These are phyloP conservation scores for Guyanaporus albipodus DNA, from an alignment of 768 basidiomycete species.

Conservation along the genomic window DNA sequence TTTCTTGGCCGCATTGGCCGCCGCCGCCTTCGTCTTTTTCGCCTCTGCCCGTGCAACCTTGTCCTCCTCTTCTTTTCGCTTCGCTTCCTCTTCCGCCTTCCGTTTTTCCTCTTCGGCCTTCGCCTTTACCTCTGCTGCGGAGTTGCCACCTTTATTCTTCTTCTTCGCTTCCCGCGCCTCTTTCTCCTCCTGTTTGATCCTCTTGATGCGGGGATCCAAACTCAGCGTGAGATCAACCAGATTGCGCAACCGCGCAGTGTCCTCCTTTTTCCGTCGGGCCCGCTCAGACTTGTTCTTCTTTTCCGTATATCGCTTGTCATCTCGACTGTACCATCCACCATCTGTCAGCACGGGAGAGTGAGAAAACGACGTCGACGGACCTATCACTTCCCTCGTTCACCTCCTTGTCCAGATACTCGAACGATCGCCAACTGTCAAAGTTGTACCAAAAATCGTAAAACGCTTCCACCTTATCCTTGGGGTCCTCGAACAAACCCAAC, in stretches of 20 bases:
- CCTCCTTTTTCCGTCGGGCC: conserved; percentile 94
- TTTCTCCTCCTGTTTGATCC: conserved; percentile 96
- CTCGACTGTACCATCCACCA: conserved; percentile 55
- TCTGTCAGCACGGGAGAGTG: conserved; percentile 5
- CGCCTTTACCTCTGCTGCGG: conserved; percentile 46
- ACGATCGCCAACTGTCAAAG: conserved; percentile 97
- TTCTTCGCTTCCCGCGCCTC: conserved; percentile 92
- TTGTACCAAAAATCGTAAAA: conserved; percentile 99
- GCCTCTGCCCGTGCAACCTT: conserved; percentile 69
- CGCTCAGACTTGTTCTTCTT: conserved; percentile 99
- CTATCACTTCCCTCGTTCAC: conserved; percentile 96
- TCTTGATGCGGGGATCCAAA: conserved; percentile 92
- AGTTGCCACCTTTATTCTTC: conserved; percentile 43
- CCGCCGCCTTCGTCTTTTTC: conserved; percentile 81
- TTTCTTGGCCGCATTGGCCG: conserved; percentile 90
- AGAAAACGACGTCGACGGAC: conserved; percentile 40
- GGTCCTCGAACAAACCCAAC: conserved; percentile 65
- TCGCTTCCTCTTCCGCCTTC: conserved; percentile 68
- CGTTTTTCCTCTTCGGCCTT: conserved; percentile 54
- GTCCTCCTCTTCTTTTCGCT: conserved; percentile 80
- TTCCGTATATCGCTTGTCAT: conserved; percentile 98
- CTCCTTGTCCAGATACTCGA: conserved; percentile 98
- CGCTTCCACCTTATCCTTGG: conserved; percentile 79
- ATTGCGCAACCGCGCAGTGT: conserved; percentile 81
- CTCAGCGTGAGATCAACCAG: conserved; percentile 84